Evolutionary conservation across 2,329 filamentous ascomycete genomes (phyloP).

Genomic region (Ophiostoma novo-ulmi): DNA sequence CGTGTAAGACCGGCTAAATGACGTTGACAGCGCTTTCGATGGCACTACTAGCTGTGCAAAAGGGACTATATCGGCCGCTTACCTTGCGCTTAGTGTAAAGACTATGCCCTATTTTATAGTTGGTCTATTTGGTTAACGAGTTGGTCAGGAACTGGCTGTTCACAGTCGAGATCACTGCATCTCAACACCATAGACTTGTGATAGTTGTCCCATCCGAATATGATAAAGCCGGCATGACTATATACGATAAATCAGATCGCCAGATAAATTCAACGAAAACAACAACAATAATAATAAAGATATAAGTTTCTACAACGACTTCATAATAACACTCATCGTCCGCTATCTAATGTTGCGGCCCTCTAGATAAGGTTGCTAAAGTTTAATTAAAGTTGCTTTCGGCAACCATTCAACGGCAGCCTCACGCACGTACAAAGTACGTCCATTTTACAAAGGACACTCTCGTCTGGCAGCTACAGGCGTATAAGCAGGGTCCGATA

Average conservation of each 20-base stretch:
- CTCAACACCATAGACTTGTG: too few relatives aligned
- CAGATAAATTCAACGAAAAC: not conserved
- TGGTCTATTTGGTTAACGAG: too few relatives aligned
- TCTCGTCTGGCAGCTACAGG: not conserved
- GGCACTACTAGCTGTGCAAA: not conserved
- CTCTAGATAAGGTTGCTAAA: not conserved
- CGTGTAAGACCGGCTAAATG: not conserved
- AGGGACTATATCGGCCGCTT: not conserved
- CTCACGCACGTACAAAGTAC: conserved; percentile 5
- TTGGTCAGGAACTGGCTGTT: too few relatives aligned
- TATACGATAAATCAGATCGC: too few relatives aligned
- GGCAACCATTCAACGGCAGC: not conserved
- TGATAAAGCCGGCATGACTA: too few relatives aligned
- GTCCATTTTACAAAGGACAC: not conserved
- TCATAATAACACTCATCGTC: not conserved
- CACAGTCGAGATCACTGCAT: too few relatives aligned
- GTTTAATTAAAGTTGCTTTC: not conserved
- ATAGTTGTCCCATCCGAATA: too few relatives aligned
- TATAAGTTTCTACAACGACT: not conserved
- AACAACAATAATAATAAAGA: not conserved
- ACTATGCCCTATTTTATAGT: not conserved
- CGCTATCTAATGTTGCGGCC: not conserved
- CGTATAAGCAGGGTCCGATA: too few relatives aligned
- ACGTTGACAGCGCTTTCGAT: not conserved
- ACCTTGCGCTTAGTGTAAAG: not conserved